Percentiles rank a stretch among this genome's conserved stretches.
phyloP scores from a whole-genome alignment of 139 green algal genomes.

The Dunaliella primolecta region DNA sequence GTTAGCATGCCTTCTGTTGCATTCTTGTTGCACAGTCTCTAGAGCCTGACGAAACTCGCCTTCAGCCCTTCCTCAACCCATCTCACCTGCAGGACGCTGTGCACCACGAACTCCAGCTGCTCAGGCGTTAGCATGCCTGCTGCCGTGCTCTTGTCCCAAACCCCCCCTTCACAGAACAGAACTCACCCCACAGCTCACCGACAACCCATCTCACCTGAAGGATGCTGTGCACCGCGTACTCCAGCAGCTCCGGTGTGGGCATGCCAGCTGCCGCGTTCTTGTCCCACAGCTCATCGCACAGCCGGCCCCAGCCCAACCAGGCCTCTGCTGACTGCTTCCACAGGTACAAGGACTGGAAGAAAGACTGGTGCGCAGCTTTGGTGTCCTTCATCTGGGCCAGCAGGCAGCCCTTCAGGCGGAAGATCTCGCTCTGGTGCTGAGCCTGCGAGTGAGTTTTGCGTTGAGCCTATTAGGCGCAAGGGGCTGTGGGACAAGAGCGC shows the following conservation, averaged over 20 bases:
- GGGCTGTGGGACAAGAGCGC: no score
- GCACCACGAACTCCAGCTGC: background rate
- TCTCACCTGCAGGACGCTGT: conserved; percentile 69
- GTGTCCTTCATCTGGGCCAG: conserved; percentile 22
- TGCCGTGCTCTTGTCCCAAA: no score
- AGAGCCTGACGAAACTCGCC: no score
- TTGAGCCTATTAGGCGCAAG: no score
- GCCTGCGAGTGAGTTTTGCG: conserved; percentile 10
- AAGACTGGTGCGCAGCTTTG: conserved; percentile 62
- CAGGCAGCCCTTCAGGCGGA: conserved; percentile 54
- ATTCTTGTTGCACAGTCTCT: no score
- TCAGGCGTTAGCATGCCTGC: background rate
- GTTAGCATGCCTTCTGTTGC: no score
- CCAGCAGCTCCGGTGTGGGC: conserved; percentile 56
- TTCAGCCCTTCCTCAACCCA: no score
- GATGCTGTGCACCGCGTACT: conserved; percentile 84
- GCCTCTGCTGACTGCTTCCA: conserved; percentile 71
- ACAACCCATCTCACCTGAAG: conserved; percentile 47
- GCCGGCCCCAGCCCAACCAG: conserved; percentile 89
- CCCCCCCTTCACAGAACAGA: no score
- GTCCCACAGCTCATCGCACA: conserved; percentile 80
- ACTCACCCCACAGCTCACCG: background rate
- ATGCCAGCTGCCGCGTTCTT: background rate
- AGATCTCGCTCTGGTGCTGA: conserved; percentile 89
- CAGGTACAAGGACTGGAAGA: conserved; percentile 78